Evolutionary conservation across 2,329 filamentous ascomycete species (phyloP), one percentile per base, ranked within the genome.

Genomic region (Tolypocladium nubicola): DNA sequence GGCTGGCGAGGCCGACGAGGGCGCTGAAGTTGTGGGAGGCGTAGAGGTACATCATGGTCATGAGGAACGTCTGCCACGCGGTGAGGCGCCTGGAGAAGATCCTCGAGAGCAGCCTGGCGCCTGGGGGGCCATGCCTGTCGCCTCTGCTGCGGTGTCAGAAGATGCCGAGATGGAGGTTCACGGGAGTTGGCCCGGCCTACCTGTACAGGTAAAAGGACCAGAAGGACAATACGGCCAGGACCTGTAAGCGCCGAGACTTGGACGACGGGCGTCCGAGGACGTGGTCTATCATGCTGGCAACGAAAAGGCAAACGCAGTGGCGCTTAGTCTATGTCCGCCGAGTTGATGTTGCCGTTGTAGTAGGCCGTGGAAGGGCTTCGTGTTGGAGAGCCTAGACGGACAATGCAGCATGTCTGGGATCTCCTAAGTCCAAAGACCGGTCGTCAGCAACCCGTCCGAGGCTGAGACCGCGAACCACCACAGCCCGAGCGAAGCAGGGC

Each of bases 21-120:
- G 95, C 95, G 69, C 89, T 92, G 66, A 99, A 95, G 74, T 99
- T 97, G 58, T 92, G 88, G 38, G 89, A 86, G 39, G 92, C 81
- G 69, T 99, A 99, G 58, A 97, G 84, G 73, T 91, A 95, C 54
- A 97, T 82, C 72, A 97, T 87, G 49, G 92, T 95, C 52, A 93
- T 76, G 61, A 95, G 85, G 35, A 96, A 81, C 1, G 87, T 90
- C 73, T 96, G 94, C 91, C 94, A 97, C 64, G 88, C 80, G 7
- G 92, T 96, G 58, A 97, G 78, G 58, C 82, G 81, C 54, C 77
- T 81, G 6, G 86, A 86, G 54, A 94, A 80, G 56, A 86, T 75
- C 58, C 80, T 80, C 1, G 93, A 97, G 58, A 97, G 67, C 52
- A 79, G 75, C 58, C 88, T 84, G 53, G 90, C 70, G 52, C 85